Conservation (phyloP, 2,329 filamentous ascomycete genomes). For the Pseudogymnoascus sp. region DNA sequence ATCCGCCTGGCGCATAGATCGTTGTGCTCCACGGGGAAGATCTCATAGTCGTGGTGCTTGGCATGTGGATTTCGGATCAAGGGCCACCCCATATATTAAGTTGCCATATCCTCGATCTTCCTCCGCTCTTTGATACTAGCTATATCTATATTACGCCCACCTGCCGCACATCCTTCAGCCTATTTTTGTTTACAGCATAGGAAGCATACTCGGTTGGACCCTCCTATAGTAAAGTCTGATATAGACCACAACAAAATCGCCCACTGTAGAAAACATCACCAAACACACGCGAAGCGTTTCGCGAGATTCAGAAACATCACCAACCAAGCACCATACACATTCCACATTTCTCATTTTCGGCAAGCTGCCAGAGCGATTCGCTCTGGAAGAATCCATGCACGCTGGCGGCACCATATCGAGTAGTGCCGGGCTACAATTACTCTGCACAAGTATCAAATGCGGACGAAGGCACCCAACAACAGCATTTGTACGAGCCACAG, state of each 20-base stretch:
- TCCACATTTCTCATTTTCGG: constrained; percentile 47
- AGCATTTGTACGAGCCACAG: constrained; percentile 52
- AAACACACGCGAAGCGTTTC: constrained; percentile 21
- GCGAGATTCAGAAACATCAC: constrained; percentile 23
- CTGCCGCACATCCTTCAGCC: neutral
- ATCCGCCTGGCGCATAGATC: constrained; percentile 5
- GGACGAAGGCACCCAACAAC: constrained; percentile 54
- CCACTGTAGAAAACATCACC: constrained; percentile 24
- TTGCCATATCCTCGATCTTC: constrained; percentile 8
- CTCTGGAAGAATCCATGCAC: constrained; percentile 71
- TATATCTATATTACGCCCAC: neutral
- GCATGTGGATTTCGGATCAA: constrained; percentile 2
- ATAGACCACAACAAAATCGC: constrained; percentile 24
- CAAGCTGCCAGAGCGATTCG: constrained; percentile 65
- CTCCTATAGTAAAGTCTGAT: constrained; percentile 25
- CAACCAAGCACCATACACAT: constrained; percentile 20
- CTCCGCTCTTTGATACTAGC: constrained; percentile 4
- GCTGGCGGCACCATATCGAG: constrained; percentile 67
- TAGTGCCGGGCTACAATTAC: constrained; percentile 63
- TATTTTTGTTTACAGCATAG: neutral
- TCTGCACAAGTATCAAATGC: constrained; percentile 58
- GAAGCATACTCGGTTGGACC: constrained; percentile 10
- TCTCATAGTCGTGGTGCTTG: neutral
- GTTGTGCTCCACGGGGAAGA: neutral
- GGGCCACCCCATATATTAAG: constrained; percentile 9